Evolutionary conservation across 352 stramenopile genomes (phyloP), one percentile per base, ranked within the genome.

Genomic region (Poterioochromonas sp.): DNA sequence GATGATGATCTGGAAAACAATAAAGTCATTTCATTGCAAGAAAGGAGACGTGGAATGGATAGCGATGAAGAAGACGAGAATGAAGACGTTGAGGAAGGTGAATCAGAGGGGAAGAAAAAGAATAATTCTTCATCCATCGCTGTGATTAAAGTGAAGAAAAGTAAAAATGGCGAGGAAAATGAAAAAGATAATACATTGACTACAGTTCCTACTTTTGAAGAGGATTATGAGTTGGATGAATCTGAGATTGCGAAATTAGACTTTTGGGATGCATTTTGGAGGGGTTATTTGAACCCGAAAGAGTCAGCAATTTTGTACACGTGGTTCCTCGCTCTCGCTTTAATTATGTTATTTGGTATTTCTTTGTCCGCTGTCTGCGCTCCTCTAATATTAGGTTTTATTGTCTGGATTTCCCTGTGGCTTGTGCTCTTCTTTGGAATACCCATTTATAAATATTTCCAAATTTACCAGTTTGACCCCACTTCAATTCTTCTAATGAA

Each of bases 331-430:
- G 73, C 15, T 40, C 0, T 78, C 0, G n/a, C 60, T 2, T 37
- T 78, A n/a, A 58, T 78, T 0, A 53, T 78, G 49, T 41, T 78
- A 22, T 37, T 78, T 1, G 73, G 73, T n/a, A 37, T 78, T 0
- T 22, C 37, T 35, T 40, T 78, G 20, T 18, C 35, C 26, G 3
- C 37, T 15, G 40, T n/a, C 3, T 15, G 68, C 11, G 2, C 1
- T 39, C 73, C 73, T 11, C 18, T 2, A 0, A 69, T 18, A 3
- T 20, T 78, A 12, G 73, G 73, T 29, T 3, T 44, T 40, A 15
- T 71, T 41, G 60, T 78, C 22, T 68, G 47, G 49, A 22, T 78
- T 1, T 1, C 49, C 32, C 2, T 65, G 0, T 71, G 39, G 37
- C 1, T 34, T 12, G 32, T 71, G 0, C 44, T 70, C 1, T n/a